These are phyloP conservation scores for Mycocentrospora acerina DNA, from an alignment of 2,329 filamentous ascomycete species.

Conservation along the genomic window DNA sequence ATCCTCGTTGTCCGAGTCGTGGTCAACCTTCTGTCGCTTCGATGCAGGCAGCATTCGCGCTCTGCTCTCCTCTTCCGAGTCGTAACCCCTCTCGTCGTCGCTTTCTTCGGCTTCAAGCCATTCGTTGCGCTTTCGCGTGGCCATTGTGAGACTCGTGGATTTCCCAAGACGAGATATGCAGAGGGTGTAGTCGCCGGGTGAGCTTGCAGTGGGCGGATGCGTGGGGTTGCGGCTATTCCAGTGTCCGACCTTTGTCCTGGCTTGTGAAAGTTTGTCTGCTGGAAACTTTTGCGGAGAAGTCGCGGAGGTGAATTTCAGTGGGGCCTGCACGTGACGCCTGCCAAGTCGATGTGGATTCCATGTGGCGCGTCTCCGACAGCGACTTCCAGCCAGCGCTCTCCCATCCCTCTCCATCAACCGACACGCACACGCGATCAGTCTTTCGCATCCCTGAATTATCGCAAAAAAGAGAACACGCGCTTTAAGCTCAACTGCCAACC, in stretches of 20 bases:
- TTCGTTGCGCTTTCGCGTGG: constrained; percentile 69
- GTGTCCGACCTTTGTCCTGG: neutral
- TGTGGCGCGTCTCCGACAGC: constrained; percentile 10
- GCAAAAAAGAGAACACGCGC: neutral
- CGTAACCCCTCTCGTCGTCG: constrained; percentile 55
- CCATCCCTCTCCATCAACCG: neutral
- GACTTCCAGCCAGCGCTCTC: constrained; percentile 9
- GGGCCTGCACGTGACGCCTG: constrained; percentile 11
- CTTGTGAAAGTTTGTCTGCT: constrained; percentile 7
- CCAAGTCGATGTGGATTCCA: constrained; percentile 2
- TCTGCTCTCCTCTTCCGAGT: constrained; percentile 70
- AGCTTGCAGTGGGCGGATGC: neutral
- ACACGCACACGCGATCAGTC: neutral
- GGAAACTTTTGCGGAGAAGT: constrained; percentile 29
- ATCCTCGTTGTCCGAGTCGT: constrained; percentile 36
- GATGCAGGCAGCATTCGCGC: constrained; percentile 56
- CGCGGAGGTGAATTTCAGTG: constrained; percentile 28
- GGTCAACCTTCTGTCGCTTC: constrained; percentile 65
- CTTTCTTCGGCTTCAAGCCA: constrained; percentile 61
- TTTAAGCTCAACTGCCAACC: neutral
- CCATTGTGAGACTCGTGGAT: constrained; percentile 50
- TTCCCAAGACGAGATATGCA: neutral
- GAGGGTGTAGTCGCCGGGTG: no score
- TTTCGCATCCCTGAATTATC: neutral
- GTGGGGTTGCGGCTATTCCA: neutral